Evolutionary conservation across 169 alveolate genomes (phyloP).

Genomic region (Plasmodium coatneyi): DNA sequence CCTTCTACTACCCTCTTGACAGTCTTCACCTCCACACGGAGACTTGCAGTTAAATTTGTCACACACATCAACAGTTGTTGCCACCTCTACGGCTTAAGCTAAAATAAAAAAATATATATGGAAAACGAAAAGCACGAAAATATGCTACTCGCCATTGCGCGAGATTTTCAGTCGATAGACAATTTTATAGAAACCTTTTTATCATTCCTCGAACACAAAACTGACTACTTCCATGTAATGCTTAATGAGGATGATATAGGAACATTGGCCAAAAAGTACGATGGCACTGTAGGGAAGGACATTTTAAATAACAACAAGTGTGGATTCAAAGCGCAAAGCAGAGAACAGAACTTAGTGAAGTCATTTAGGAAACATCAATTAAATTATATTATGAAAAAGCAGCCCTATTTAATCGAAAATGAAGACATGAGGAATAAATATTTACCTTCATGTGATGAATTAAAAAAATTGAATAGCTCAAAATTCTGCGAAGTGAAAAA

Average conservation of each 20-base stretch:
- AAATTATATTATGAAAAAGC: constrained; percentile 62
- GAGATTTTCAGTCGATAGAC: constrained; percentile 54
- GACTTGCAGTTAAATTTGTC: neutral
- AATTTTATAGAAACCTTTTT: constrained; percentile 67
- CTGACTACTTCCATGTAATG: constrained; percentile 70
- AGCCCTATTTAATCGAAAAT: constrained; percentile 66
- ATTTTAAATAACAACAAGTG: constrained; percentile 62
- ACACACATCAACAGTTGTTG: neutral
- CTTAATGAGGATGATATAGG: constrained; percentile 48
- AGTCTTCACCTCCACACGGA: neutral
- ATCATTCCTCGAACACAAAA: constrained; percentile 45
- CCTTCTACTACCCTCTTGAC: neutral
- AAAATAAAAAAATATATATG: constrained; percentile 22
- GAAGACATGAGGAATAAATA: constrained; percentile 65
- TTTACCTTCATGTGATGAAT: constrained; percentile 52
- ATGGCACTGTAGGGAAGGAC: constrained; percentile 31
- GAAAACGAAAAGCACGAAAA: constrained; percentile 58
- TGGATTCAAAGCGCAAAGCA: constrained; percentile 59
- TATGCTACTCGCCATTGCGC: constrained; percentile 70
- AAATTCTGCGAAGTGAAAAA: constrained; percentile 15
- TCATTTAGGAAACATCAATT: constrained; percentile 66
- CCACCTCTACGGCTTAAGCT: neutral
- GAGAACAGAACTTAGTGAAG: constrained; percentile 42
- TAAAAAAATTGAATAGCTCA: constrained; percentile 26
- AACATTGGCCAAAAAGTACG: constrained; percentile 45